A percentile compares a stretch with the other conserved stretches of the same genome.
Conservation (phyloP, 768 basidiomycete genomes). For the Clathrus columnatus region DNA sequence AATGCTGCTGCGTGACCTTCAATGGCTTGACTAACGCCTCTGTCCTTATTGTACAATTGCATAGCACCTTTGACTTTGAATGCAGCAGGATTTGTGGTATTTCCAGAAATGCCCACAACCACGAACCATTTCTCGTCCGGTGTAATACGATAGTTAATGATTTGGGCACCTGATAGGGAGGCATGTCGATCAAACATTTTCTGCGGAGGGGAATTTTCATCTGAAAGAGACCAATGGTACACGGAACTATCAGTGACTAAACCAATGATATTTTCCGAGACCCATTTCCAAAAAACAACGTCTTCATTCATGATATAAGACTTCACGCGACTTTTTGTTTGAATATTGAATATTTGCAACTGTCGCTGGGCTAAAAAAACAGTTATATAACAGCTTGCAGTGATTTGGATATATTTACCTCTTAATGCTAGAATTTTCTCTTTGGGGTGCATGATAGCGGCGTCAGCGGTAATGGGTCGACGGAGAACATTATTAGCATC, state of each 20-base stretch:
- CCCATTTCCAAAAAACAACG: constrained; percentile 98
- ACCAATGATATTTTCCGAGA: constrained; percentile 83
- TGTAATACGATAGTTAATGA: constrained; percentile 95
- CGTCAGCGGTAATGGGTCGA: constrained; percentile 95
- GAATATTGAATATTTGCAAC: constrained; percentile 96
- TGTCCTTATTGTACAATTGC: constrained; percentile 91
- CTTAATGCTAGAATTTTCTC: constrained; percentile 96
- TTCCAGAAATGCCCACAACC: constrained; percentile 88
- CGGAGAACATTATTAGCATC: constrained; percentile 97
- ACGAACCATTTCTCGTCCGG: constrained; percentile 97
- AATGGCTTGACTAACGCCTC: constrained; percentile 93
- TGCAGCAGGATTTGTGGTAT: constrained; percentile 83
- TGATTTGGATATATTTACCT: constrained; percentile 39
- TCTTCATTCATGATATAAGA: constrained; percentile 92
- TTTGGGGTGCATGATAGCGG: constrained; percentile 95
- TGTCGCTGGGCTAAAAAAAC: constrained; percentile 69
- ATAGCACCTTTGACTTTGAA: constrained; percentile 99
- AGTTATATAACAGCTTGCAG: constrained; percentile 9
- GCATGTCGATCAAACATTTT: constrained; percentile 97
- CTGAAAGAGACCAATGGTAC: constrained; percentile 79
- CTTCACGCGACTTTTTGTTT: constrained; percentile 95
- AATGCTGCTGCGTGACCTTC: constrained; percentile 98
- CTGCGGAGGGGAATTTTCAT: constrained; percentile 70
- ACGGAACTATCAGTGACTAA: constrained; percentile 93
- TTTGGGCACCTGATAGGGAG: constrained; percentile 88